Base-by-base conservation (phyloP, 768 basidiomycete genomes). In the Cystobasidium tubakii region DNA sequence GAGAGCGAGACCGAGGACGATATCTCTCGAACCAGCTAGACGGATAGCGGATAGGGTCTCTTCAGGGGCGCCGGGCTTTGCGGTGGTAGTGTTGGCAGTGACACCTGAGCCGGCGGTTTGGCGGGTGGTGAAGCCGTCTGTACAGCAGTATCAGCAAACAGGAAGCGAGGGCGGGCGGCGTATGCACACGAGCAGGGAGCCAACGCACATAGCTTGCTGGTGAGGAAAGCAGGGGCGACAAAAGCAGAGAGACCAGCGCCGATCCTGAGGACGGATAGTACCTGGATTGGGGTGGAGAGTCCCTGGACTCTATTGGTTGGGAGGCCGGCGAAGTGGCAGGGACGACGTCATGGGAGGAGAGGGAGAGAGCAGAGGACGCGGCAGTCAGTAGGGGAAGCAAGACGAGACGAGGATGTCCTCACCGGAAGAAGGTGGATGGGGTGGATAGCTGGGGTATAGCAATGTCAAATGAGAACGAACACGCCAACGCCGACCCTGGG, bases 1-100 rank as follows among this genome's bases (percentile, higher is more conserved):
- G 13, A 71, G 69, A 44, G 69, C 69, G 21, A 71, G 69, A 60
- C 69, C 69, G 69, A 71, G 69, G 39, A 71, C 69, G 55, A 71
- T 71, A 44, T 71, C 69, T 60, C 69, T 55, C 12, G 69, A 71
- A 29, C 54, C 69, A 29, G 55, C 69, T 15, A 71, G 69, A 33
- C 69, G 53, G 54, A 60, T 31, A 34, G 69, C 69, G n/a, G 25
- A 25, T 10, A 71, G 25, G n/a, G 69, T 71, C 55, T 71, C 69
- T 55, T 71, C 69, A 15, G 69, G 69, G 2, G 69, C 50, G 17
- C 69, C 69, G 6, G 69, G 69, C 27, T 62, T 71, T 4, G 69
- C 69, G 27, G 69, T 71, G 6, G 69, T 71, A 12, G 69, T 42
- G 69, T 71, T 71, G 13, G 69, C 55, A 39, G 69, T 71, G 1